Conservation (phyloP, 2,329 filamentous ascomycete genomes). For the Beauveria asiatica region DNA sequence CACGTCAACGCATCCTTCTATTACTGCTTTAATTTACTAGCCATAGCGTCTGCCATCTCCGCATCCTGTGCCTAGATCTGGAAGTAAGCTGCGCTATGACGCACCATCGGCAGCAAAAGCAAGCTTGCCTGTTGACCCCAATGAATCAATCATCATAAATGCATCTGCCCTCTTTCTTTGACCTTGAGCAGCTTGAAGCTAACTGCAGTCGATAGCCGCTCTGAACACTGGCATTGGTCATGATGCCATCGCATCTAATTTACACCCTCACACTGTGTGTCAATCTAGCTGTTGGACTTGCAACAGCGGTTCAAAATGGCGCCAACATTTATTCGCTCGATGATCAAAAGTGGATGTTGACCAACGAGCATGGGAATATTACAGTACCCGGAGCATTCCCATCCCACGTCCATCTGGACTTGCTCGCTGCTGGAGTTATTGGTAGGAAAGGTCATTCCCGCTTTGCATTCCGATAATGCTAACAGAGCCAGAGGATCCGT, state of each 20-base stretch:
- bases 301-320: neutral
- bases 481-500: neutral
- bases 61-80: neutral
- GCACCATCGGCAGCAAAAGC: neutral
- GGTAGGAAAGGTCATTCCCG: slow-evolving; percentile 25
- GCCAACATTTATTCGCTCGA: neutral
- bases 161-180: neutral
- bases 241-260: neutral
- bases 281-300: neutral
- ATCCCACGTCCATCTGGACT: slow-evolving; percentile 51
- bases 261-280: neutral
- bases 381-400: slow-evolving; percentile 45
- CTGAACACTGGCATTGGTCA: neutral
- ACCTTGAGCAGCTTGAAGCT: neutral
- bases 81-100: neutral
- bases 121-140: neutral
- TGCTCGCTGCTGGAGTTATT: slow-evolving; percentile 44
- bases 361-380: slow-evolving; percentile 9
- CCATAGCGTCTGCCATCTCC: neutral
- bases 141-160: neutral
- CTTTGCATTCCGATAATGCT: neutral
- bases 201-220: neutral
- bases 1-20: neutral
- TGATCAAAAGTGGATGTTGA: slow-evolving; percentile 1
- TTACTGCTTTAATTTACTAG: too few species aligned